Evolutionary conservation across 1,139 yeast genomes (phyloP), one percentile per base, ranked within the genome.

Genomic region (Meyerozyma elateridarum): DNA sequence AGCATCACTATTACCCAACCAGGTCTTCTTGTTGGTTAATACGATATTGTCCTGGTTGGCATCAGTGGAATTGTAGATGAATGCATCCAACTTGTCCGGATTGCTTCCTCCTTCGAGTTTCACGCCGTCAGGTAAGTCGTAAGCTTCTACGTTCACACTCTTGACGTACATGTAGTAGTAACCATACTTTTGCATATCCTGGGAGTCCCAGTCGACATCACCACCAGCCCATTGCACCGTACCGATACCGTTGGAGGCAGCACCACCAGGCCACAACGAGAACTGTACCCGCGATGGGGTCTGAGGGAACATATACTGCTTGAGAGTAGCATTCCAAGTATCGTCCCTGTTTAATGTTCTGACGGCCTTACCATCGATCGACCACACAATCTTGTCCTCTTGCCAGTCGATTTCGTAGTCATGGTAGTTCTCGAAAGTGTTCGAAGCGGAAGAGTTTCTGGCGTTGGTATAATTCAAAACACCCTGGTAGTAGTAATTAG

Each of bases 181-280:
- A 17, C 96, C 96, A 32, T 80, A 73, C 37, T 82, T 64, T 39
- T 66, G 48, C 39, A 87, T 76, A 57, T 87, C 96, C 5, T 67
- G 56, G 20, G 91, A 71, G 54, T 80, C 61, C 96, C 96, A 89
- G 62, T 87, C 73, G 37, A 88, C 76, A 5, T 50, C 62, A 51
- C 96, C 97, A 53, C 97, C 96, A 22, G 96, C 95, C 96, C 97
- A 89, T 44, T 74, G 82, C 42, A 80, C 69, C 12, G 96, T 89
- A 54, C 96, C 97, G 28, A 64, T 59, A 22, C 77, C 78, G 52
- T 74, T 76, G 30, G 67, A 47, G 16, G 76, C 60, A 39, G 70
- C 73, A 38, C 96, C 96, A 56, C 85, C 96, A 4, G 97, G 95
- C 97, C 97, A 89, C 40, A 89, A 57, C 5, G 95, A 87, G 35